Conservation (phyloP, 2,329 filamentous ascomycete species). For the Xylariaceae sp. region DNA sequence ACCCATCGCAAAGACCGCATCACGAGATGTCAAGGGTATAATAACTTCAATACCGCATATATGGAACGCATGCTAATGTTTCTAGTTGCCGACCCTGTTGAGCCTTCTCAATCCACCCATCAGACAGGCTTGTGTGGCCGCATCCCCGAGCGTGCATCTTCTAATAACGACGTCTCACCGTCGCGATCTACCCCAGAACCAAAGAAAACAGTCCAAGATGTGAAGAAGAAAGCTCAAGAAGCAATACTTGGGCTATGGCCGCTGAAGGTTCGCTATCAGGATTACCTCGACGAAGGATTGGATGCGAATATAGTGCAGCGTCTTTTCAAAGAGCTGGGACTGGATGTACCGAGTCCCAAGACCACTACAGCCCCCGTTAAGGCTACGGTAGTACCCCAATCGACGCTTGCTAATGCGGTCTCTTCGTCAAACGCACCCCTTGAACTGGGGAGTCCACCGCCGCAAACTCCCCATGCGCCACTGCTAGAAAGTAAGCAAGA, state of each 20-base stretch:
- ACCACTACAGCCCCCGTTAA: slow-evolving; percentile 13
- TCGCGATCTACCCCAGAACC: slow-evolving; percentile 35
- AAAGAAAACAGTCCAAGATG: slow-evolving; percentile 57
- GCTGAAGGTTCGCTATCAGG: slow-evolving; percentile 65
- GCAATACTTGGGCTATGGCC: slow-evolving; percentile 60
- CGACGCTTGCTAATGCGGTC: neutral
- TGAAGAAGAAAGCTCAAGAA: slow-evolving; percentile 57
- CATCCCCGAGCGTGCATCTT: neutral
- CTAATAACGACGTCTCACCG: neutral
- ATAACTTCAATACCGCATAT: neutral
- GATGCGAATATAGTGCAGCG: slow-evolving; percentile 55
- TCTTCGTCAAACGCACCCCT: slow-evolving; percentile 4
- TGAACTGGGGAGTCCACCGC: slow-evolving; percentile 8
- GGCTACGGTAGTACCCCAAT: slow-evolving; percentile 2
- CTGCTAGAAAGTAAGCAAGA: slow-evolving; percentile 1
- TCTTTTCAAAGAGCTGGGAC: slow-evolving; percentile 64
- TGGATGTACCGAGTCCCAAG: slow-evolving; percentile 40
- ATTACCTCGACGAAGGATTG: slow-evolving; percentile 69
- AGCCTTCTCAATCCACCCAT: slow-evolving; percentile 1
- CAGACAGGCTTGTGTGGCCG: neutral
- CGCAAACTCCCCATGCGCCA: slow-evolving; percentile 5
- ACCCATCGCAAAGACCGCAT: slow-evolving; percentile 21
- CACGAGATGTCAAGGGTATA: slow-evolving; percentile 24
- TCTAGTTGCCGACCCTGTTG: slow-evolving; percentile 5
- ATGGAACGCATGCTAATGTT: slow-evolving; percentile 1